Evolutionary conservation across 2,329 filamentous ascomycete genomes (phyloP).

Genomic region (Penicillium verrucosum): DNA sequence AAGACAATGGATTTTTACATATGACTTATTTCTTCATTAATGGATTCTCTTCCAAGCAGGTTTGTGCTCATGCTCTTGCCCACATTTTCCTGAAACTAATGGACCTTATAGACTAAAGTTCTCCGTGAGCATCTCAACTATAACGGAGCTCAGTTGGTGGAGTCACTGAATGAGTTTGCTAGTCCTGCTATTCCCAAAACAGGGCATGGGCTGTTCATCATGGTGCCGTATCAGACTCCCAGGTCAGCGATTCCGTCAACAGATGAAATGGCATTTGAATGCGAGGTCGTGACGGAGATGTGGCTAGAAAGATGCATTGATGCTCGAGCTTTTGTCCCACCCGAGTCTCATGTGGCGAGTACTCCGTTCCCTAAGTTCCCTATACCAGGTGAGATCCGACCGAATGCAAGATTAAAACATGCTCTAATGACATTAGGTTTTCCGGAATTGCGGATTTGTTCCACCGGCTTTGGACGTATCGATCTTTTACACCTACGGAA

Average conservation of each 20-base stretch:
- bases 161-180: slow-evolving; percentile 34
- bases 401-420: neutral
- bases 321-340: slow-evolving; percentile 67
- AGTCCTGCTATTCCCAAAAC: slow-evolving; percentile 34
- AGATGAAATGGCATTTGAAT: slow-evolving; percentile 42
- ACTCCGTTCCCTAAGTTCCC: slow-evolving; percentile 71
- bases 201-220: slow-evolving; percentile 36
- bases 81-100: slow-evolving; percentile 11
- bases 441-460: slow-evolving; percentile 67
- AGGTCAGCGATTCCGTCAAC: slow-evolving; percentile 35
- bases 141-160: slow-evolving; percentile 41
- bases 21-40: slow-evolving; percentile 58
- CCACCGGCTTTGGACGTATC: slow-evolving; percentile 77
- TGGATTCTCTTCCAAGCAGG: slow-evolving; percentile 56
- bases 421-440: slow-evolving; percentile 53
- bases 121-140: slow-evolving; percentile 41
- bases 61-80: slow-evolving; percentile 30
- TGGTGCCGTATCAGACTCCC: slow-evolving; percentile 40
- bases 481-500: slow-evolving; percentile 83
- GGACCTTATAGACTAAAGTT: slow-evolving; percentile 29
- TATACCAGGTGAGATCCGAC: slow-evolving; percentile 49
- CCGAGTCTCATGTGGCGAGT: slow-evolving; percentile 68
- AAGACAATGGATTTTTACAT: slow-evolving; percentile 51
- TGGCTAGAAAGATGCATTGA: slow-evolving; percentile 89
- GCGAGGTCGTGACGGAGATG: slow-evolving; percentile 73